Percentiles rank a stretch among this genome's conserved stretches.
phyloP scores from a whole-genome alignment of 106 monocot species.

The Phalaenopsis equestris region DNA sequence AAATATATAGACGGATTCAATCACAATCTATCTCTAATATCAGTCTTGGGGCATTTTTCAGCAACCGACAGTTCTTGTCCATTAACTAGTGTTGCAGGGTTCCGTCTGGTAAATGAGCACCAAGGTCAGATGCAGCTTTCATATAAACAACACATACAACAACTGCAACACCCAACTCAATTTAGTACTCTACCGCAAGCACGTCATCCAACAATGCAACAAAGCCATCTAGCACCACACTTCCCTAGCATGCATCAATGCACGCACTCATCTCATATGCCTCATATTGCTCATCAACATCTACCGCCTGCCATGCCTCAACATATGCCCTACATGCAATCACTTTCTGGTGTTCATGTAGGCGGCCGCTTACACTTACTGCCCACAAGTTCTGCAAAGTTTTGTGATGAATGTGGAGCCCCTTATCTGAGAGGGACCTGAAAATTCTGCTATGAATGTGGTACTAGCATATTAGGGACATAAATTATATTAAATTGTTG shows the following conservation, averaged over 20 bases:
- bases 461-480: slow-evolving; percentile 68
- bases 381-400: slow-evolving; percentile 69
- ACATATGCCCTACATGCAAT: slow-evolving; percentile 60
- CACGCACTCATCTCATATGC: slow-evolving; percentile 41
- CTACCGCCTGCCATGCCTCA: slow-evolving; percentile 37
- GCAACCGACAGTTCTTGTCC: slow-evolving; percentile 51
- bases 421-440: slow-evolving; percentile 86
- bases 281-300: slow-evolving; percentile 39
- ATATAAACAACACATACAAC: slow-evolving; percentile 54
- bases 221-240: slow-evolving; percentile 45
- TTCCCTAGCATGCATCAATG: slow-evolving; percentile 42
- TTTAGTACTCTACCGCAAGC: slow-evolving; percentile 43
- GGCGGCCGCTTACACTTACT: slow-evolving; percentile 51
- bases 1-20: slow-evolving; percentile 44
- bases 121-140: slow-evolving; percentile 47
- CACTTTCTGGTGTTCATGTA: slow-evolving; percentile 36
- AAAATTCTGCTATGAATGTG: slow-evolving; percentile 93
- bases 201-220: slow-evolving; percentile 46
- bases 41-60: slow-evolving; percentile 34
- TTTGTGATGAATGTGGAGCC: slow-evolving; percentile 89
- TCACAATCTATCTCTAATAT: slow-evolving; percentile 56
- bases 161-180: slow-evolving; percentile 37
- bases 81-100: slow-evolving; percentile 40
- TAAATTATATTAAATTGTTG: slow-evolving; percentile 15
- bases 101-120: slow-evolving; percentile 47